Evolutionary conservation across 257 asterid genomes (phyloP).

Genomic region (Jacaranda copaia): DNA sequence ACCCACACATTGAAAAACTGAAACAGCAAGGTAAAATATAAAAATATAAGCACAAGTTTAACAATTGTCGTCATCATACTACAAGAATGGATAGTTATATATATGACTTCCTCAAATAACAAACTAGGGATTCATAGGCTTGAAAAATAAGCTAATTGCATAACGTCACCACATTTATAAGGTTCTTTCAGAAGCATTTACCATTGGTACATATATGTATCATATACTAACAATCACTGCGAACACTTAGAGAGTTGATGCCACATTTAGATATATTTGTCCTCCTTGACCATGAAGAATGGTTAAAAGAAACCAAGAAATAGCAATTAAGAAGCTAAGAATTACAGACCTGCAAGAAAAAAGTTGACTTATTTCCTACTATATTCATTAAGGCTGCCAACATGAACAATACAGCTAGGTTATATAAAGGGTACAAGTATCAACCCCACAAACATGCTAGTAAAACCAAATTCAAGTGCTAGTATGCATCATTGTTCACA

Average conservation of each 20-base stretch:
- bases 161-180: too few species aligned
- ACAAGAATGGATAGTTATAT: conserved; percentile 10
- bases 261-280: too few species aligned
- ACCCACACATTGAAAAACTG: conserved; percentile 68
- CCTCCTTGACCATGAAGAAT: too few species aligned
- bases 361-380: too few species aligned
- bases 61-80: neutral
- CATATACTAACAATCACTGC: too few species aligned
- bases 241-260: neutral
- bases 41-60: neutral
- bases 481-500: neutral
- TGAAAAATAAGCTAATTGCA: neutral
- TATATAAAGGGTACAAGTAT: conserved; percentile 2
- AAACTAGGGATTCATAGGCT: conserved; percentile 17
- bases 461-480: neutral
- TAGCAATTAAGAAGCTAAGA: too few species aligned
- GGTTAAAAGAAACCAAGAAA: too few species aligned
- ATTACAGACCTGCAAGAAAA: too few species aligned
- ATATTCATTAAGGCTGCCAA: conserved; percentile 8
- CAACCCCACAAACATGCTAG: neutral
- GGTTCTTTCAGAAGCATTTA: too few species aligned
- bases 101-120: conserved; percentile 7
- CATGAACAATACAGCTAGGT: conserved; percentile 6
- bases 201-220: too few species aligned
- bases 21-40: conserved; percentile 26